A percentile compares a stretch with the other conserved stretches of the same genome.
Conservation (phyloP, 495 filamentous ascomycete genomes). For the Tetracladium marchalianum region DNA sequence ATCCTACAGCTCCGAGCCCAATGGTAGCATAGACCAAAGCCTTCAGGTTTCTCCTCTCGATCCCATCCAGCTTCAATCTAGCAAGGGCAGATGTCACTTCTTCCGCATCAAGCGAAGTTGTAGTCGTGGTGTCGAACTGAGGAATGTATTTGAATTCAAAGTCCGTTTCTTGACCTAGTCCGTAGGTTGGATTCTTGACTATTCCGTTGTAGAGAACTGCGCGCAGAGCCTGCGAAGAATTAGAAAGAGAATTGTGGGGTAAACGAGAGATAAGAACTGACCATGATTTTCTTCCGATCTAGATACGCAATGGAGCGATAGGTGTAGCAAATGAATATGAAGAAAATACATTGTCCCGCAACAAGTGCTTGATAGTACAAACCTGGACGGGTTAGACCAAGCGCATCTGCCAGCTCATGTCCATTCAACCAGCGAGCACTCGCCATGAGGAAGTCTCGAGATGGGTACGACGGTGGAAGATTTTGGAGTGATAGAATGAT, state of each 20-base stretch:
- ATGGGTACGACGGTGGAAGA: conserved; percentile 53
- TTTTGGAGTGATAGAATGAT: conserved; percentile 56
- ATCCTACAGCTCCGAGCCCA: no score
- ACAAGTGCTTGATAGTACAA: conserved; percentile 51
- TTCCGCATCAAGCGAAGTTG: not conserved
- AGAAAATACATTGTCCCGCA: conserved; percentile 58
- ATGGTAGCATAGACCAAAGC: conserved; percentile 1
- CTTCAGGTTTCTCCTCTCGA: conserved; percentile 17
- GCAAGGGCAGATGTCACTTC: conserved; percentile 5
- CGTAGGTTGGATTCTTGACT: conserved; percentile 10
- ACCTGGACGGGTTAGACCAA: conserved; percentile 47
- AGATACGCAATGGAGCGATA: conserved; percentile 45
- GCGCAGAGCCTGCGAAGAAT: conserved; percentile 5
- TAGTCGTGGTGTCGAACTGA: conserved; percentile 3
- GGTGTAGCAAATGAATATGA: conserved; percentile 42
- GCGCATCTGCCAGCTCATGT: conserved; percentile 43
- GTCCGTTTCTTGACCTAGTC: conserved; percentile 14
- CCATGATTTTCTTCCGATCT: conserved; percentile 47
- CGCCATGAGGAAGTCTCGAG: conserved; percentile 53
- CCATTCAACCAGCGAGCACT: conserved; percentile 63
- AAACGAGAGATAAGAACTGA: conserved; percentile 14
- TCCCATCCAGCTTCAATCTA: not conserved
- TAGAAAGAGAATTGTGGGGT: not conserved
- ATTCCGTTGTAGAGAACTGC: conserved; percentile 10
- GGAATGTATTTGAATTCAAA: conserved; percentile 22